Percentiles rank a stretch among this genome's conserved stretches.
Evolutionary conservation across 2,329 filamentous ascomycete species (phyloP).

Genomic region (Claviceps sp.): DNA sequence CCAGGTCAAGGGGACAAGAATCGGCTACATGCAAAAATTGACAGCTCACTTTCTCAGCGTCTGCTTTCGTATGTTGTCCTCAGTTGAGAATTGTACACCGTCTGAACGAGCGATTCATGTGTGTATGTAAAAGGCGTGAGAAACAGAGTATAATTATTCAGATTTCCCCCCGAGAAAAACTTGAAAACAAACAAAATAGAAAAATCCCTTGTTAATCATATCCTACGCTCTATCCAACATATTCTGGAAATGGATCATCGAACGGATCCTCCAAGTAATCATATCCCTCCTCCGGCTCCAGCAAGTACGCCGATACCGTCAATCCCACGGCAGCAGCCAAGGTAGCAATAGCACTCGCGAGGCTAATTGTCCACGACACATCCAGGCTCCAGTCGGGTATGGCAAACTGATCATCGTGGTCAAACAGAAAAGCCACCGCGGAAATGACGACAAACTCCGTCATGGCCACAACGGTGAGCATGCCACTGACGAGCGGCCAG

Average conservation of each 20-base stretch:
- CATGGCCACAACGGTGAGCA: conserved; percentile 52
- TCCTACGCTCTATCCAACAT: too few relatives aligned
- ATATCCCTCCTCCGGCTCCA: conserved; percentile 77
- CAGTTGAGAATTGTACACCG: too few relatives aligned
- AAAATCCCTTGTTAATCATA: neutral
- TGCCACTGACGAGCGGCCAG: conserved; percentile 60
- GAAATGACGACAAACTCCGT: conserved; percentile 66
- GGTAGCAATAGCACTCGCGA: conserved; percentile 39
- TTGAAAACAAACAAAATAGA: neutral
- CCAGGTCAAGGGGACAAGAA: too few relatives aligned
- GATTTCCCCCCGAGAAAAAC: neutral
- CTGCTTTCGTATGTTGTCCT: too few relatives aligned
- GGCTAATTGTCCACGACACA: conserved; percentile 61
- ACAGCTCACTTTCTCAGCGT: too few relatives aligned
- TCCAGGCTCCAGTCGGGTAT: conserved; percentile 69
- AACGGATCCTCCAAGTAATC: conserved; percentile 46
- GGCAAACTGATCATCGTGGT: conserved; percentile 72
- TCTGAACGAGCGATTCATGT: neutral
- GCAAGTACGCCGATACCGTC: conserved; percentile 49
- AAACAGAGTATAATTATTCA: neutral
- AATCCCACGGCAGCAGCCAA: conserved; percentile 44
- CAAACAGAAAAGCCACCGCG: conserved; percentile 73
- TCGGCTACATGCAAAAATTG: too few relatives aligned
- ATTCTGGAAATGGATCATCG: conserved; percentile 23
- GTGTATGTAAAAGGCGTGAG: too few relatives aligned